A percentile compares a stretch with the other conserved stretches of the same genome.
These are phyloP conservation scores for Hevea brasiliensis DNA, from an alignment of 345 rosid genomes.

Conservation along the genomic window DNA sequence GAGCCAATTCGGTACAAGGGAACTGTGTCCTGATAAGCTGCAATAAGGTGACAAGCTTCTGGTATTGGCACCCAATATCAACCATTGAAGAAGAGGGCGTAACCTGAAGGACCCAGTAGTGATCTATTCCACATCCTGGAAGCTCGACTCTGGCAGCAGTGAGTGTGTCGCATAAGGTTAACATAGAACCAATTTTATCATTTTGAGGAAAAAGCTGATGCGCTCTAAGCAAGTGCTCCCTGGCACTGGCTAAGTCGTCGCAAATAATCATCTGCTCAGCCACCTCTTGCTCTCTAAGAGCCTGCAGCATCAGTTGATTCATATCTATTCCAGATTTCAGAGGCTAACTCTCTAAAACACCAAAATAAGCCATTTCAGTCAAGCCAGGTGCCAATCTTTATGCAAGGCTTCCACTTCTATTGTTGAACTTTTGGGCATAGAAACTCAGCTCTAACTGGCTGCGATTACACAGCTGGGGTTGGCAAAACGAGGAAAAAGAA, in stretches of 20 bases:
- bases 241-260: slow-evolving; percentile 20
- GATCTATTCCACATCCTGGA: slow-evolving; percentile 22
- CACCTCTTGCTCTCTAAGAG: slow-evolving; percentile 1
- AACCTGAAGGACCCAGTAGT: slow-evolving; percentile 22
- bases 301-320: not conserved
- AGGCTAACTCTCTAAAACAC: not conserved
- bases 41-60: slow-evolving; percentile 27
- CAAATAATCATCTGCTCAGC: slow-evolving; percentile 14
- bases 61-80: slow-evolving; percentile 4
- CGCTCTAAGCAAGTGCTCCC: slow-evolving; percentile 23
- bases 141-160: slow-evolving; percentile 14
- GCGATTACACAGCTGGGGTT: not conserved
- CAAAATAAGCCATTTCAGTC: not conserved
- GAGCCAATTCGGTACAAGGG: slow-evolving; percentile 23
- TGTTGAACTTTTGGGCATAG: not conserved
- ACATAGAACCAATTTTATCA: slow-evolving; percentile 19
- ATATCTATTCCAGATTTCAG: not conserved
- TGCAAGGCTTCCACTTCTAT: not conserved
- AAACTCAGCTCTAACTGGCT: not conserved
- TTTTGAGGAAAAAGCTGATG: slow-evolving; percentile 18
- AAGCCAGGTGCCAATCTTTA: not conserved
- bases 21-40: slow-evolving; percentile 18
- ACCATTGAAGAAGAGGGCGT: slow-evolving; percentile 14
- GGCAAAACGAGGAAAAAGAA: not conserved
- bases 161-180: slow-evolving; percentile 25